Percentiles rank a stretch among this genome's conserved stretches.
Conservation (phyloP, 768 basidiomycete genomes). For the Lentinula sp. region DNA sequence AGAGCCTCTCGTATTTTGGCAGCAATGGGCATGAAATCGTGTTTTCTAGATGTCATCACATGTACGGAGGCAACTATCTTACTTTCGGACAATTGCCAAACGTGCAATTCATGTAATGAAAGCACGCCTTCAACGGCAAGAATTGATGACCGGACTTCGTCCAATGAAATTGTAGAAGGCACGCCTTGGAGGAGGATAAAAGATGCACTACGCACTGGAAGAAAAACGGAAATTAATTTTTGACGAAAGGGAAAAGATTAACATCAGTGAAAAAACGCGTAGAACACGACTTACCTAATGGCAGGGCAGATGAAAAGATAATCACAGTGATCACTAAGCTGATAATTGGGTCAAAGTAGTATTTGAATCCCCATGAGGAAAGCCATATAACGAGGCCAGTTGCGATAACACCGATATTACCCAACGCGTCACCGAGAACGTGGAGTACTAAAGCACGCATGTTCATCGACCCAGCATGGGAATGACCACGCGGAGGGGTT, state of each 20-base stretch:
- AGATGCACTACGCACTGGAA: conserved; percentile 76
- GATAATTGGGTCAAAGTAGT: conserved; percentile 90
- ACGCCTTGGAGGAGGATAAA: conserved; percentile 96
- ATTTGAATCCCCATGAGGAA: conserved; percentile 76
- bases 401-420: conserved; percentile 95
- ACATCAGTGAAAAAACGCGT: background rate
- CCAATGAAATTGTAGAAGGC: conserved; percentile 81
- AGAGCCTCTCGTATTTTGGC: conserved; percentile 77
- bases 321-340: conserved; percentile 92
- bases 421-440: conserved; percentile 94
- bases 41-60: conserved; percentile 72
- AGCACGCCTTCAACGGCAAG: conserved; percentile 77
- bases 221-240: conserved; percentile 4
- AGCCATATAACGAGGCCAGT: conserved; percentile 95
- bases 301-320: conserved; percentile 93
- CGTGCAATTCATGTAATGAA: conserved; percentile 89
- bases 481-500: conserved; percentile 25
- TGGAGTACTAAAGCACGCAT: conserved; percentile 95
- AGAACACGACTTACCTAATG: conserved; percentile 54
- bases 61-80: conserved; percentile 97
- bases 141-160: conserved; percentile 82
- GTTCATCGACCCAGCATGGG: conserved; percentile 82
- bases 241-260: background rate
- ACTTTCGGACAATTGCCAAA: conserved; percentile 95
- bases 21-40: conserved; percentile 90